A percentile compares a stretch with the other conserved stretches of the same genome.
Evolutionary conservation across 352 stramenopile genomes (phyloP).

Genomic region (Vaucheria bursata): DNA sequence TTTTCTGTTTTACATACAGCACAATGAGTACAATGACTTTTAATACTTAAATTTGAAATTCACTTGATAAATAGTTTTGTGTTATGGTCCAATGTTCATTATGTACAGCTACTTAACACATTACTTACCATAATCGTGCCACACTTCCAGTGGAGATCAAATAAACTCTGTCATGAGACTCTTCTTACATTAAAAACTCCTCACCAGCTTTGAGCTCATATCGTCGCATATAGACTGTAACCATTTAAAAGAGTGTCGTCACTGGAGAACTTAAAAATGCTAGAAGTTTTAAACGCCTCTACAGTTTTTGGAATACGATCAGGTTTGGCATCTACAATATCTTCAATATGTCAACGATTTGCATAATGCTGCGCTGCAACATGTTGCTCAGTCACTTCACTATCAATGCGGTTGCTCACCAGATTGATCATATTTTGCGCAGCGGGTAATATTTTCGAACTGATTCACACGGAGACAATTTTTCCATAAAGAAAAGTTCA

Average conservation of each 20-base stretch:
- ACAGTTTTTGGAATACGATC: slow-evolving; percentile 18
- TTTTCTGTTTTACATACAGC: too few relatives aligned
- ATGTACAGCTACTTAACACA: too few relatives aligned
- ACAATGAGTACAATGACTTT: background rate
- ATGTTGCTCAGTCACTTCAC: background rate
- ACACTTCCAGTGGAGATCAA: slow-evolving; percentile 43
- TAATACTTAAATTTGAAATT: background rate
- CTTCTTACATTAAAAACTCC: slow-evolving; percentile 38
- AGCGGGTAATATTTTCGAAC: background rate
- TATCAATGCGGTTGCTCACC: background rate
- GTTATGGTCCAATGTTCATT: too few relatives aligned
- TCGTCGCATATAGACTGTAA: slow-evolving; percentile 27
- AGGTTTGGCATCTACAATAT: background rate
- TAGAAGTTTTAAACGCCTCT: slow-evolving; percentile 8
- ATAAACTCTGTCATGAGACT: slow-evolving; percentile 32
- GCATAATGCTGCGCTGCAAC: background rate
- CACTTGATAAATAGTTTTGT: background rate
- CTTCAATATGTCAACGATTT: background rate
- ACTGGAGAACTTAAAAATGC: slow-evolving; percentile 39
- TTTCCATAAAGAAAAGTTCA: too few relatives aligned
- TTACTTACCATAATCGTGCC: slow-evolving; percentile 18
- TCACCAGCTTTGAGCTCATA: slow-evolving; percentile 39
- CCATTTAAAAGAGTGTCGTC: slow-evolving; percentile 23
- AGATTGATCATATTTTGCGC: background rate
- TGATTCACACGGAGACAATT: background rate